A percentile compares a stretch with the other conserved stretches of the same genome.
phyloP scores from a whole-genome alignment of 805 yeast species.

The Komagataella kurtzmanii region DNA sequence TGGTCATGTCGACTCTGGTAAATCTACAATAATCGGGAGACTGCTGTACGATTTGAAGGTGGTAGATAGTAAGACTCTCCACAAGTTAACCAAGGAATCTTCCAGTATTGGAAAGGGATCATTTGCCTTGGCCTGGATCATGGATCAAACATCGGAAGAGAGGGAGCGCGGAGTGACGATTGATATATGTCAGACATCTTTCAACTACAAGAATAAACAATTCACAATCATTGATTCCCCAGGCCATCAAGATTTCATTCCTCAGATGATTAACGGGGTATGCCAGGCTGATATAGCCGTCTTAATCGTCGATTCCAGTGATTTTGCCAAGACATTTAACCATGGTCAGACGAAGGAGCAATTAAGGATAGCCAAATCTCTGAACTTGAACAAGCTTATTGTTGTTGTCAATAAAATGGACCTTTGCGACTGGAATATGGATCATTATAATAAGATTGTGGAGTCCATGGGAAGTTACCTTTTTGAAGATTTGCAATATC shows the following conservation, averaged over 20 bases:
- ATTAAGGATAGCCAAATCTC: constrained; percentile 47
- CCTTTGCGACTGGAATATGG: constrained; percentile 39
- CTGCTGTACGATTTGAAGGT: constrained; percentile 53
- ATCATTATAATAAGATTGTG: constrained; percentile 36
- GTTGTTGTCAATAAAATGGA: constrained; percentile 67
- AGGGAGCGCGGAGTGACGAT: constrained; percentile 67
- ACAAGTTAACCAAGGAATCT: constrained; percentile 51
- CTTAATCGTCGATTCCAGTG: constrained; percentile 57
- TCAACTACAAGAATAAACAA: constrained; percentile 38
- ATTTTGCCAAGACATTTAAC: constrained; percentile 57
- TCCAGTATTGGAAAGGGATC: constrained; percentile 61
- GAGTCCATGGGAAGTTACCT: constrained; percentile 37
- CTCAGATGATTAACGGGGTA: constrained; percentile 78
- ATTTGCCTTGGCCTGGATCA: constrained; percentile 74
- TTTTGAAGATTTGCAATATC: constrained; percentile 37
- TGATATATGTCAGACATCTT: constrained; percentile 57
- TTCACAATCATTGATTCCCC: constrained; percentile 78
- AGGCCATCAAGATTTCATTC: constrained; percentile 73
- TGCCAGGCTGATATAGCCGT: constrained; percentile 68
- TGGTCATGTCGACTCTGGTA: constrained; percentile 83
- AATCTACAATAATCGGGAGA: constrained; percentile 70
- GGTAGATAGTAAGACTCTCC: constrained; percentile 49
- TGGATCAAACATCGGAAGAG: constrained; percentile 74
- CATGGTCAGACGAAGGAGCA: constrained; percentile 77
- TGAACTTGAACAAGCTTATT: constrained; percentile 50